Conservation (phyloP, 768 basidiomycete species). For the Sporobolomyces pararoseus region DNA sequence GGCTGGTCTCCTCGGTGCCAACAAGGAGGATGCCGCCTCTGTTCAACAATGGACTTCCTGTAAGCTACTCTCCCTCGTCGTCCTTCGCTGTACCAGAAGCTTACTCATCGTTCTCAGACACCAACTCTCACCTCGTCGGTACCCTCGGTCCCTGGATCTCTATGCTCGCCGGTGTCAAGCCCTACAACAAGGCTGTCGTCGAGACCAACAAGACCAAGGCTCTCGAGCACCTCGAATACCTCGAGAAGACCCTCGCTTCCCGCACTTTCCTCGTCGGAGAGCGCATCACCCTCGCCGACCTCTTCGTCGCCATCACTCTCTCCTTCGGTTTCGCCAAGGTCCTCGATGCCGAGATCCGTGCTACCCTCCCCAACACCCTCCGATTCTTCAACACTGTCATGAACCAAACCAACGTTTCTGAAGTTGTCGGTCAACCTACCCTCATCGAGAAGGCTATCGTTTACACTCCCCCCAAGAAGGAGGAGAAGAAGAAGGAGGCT, state of each 20-base stretch:
- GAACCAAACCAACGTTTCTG: slow-evolving; percentile 76
- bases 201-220: slow-evolving; percentile 46
- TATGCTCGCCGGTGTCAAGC: slow-evolving; percentile 51
- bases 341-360: slow-evolving; percentile 65
- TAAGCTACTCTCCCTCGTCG: no score
- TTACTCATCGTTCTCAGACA: no score
- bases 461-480: slow-evolving; percentile 57
- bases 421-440: slow-evolving; percentile 56
- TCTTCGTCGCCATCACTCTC: slow-evolving; percentile 63
- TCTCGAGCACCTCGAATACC: slow-evolving; percentile 56
- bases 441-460: slow-evolving; percentile 39
- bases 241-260: slow-evolving; percentile 69
- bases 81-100: no score
- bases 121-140: slow-evolving; percentile 31
- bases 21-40: slow-evolving; percentile 64
- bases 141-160: slow-evolving; percentile 48
- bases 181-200: slow-evolving; percentile 71
- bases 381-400: slow-evolving; percentile 82
- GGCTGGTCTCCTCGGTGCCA: slow-evolving; percentile 68
- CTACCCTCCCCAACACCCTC: slow-evolving; percentile 68
- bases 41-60: slow-evolving; percentile 79
- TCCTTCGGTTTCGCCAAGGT: slow-evolving; percentile 55
- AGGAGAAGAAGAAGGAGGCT: slow-evolving; percentile 52
- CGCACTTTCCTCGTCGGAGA: slow-evolving; percentile 90
- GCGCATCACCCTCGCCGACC: slow-evolving; percentile 88